Evolutionary conservation across 768 basidiomycete species (phyloP), one percentile per base, ranked within the genome.

Genomic region (Kwoniella mangroviensis): DNA sequence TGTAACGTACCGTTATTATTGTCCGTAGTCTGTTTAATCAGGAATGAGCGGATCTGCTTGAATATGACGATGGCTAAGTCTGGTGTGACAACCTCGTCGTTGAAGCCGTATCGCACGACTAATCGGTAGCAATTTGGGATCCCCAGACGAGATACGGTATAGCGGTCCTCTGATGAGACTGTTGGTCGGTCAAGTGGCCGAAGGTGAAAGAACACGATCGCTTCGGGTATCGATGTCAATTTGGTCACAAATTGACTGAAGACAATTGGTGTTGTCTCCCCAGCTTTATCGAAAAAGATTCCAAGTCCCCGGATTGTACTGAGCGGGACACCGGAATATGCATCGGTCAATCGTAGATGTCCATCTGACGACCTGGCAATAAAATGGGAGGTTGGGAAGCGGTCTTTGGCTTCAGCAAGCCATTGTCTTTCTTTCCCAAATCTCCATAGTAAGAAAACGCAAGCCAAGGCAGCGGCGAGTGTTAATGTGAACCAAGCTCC

Each of bases 401-500:
- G 56, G 26, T 57, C 56, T 57, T 57, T 26, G 21, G 56, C 56
- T 15, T 60, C 58, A 60, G 40, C 34, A 15, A 7, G 6, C 58
- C 58, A 60, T 60, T 60, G 58, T 60, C 42, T 13, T 22, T 60
- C 58, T 60, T 60, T 60, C 2, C 58, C 58, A 26, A 42, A 60
- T 41, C 58, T 15, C 58, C 58, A 60, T 19, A 60, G 19, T 4
- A 60, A 13, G 34, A 60, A 60, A 22, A 60, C 21, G 22, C 34
- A 19, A 41, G 58, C 58, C 11, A 60, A n/a, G 7, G 42, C 41
- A n/a, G 41, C 21, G 6, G 58, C 13, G 17, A 60, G 22, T n/a
- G 58, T 42, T 7, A 63, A 40, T 1, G 62, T 49, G 45, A 63
- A 63, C 62, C 62, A 63, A 11, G 62, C 62, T 15, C 62, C 62